A percentile compares a stretch with the other conserved stretches of the same genome.
Evolutionary conservation across 495 filamentous ascomycete genomes (phyloP).

Genomic region (Lentithecium fluviatile): DNA sequence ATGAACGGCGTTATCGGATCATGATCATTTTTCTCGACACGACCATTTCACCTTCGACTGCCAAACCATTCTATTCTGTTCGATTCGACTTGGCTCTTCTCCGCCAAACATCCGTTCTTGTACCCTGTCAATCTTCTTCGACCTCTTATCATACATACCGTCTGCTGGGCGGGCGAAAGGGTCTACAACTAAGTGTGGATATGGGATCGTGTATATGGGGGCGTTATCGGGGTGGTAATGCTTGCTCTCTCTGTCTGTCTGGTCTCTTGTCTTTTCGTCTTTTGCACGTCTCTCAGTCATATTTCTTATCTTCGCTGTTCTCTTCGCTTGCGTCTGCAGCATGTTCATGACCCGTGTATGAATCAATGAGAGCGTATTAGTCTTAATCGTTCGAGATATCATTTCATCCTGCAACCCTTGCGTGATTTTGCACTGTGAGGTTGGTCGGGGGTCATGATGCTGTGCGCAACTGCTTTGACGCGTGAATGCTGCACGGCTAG

Average conservation of each 20-base stretch:
- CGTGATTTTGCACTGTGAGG: no score
- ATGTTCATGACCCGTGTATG: slow-evolving; percentile 25
- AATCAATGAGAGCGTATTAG: slow-evolving; percentile 27
- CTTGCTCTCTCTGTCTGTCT: slow-evolving; percentile 1
- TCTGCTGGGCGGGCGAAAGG: slow-evolving; percentile 8
- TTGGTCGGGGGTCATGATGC: no score
- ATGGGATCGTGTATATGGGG: slow-evolving; percentile 17
- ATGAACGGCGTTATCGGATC: slow-evolving; percentile 18
- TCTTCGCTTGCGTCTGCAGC: background rate
- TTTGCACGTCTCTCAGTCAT: slow-evolving; percentile 7
- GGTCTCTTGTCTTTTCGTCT: slow-evolving; percentile 1
- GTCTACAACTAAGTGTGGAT: slow-evolving; percentile 11
- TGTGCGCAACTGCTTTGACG: no score
- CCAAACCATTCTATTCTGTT: background rate
- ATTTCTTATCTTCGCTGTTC: slow-evolving; percentile 5
- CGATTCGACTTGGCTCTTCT: slow-evolving; percentile 3
- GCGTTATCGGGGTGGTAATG: background rate
- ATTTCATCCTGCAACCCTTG: background rate
- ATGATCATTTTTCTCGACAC: background rate
- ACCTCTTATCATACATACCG: no score
- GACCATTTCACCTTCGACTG: slow-evolving; percentile 9
- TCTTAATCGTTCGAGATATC: slow-evolving; percentile 25
- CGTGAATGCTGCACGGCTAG: no score
- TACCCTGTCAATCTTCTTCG: background rate
- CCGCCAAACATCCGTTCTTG: background rate